Conservation (phyloP, 176 grass and related monocot genomes). For the Dendrocalamus sinicus region DNA sequence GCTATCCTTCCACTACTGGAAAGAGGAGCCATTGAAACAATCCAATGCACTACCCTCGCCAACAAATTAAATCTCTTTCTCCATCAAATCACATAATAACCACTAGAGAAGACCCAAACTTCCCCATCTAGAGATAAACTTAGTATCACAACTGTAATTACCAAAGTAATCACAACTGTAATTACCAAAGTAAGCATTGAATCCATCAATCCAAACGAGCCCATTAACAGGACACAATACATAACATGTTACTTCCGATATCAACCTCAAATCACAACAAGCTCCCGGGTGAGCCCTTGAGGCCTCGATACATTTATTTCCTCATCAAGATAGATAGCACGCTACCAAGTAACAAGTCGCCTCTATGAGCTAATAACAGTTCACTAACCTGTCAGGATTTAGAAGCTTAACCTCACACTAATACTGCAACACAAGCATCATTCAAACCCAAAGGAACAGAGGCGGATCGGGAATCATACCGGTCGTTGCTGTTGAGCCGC, state of each 20-base stretch:
- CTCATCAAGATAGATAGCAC: conserved; percentile 1
- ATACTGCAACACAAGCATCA: neutral
- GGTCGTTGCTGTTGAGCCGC: conserved; percentile 59
- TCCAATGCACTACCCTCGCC: neutral
- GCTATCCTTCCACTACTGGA: neutral
- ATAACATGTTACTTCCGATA: neutral
- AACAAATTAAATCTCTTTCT: conserved; percentile 15
- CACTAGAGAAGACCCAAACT: neutral
- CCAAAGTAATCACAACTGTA: neutral
- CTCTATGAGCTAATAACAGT: conserved; percentile 23
- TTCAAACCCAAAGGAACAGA: conserved; percentile 22
- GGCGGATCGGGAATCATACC: conserved; percentile 27
- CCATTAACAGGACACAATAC: neutral
- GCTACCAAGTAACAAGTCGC: neutral
- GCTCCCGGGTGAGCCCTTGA: neutral
- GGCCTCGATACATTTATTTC: conserved; percentile 6
- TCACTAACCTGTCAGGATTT: neutral
- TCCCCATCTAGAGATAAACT: conserved; percentile 3
- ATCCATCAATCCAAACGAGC: neutral
- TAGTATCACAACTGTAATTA: neutral
- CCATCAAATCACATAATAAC: conserved; percentile 5
- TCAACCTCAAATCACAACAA: conserved; percentile 22
- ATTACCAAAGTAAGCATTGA: neutral
- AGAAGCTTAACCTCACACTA: neutral
- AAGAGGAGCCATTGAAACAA: neutral